Conservation (phyloP, 2,329 filamentous ascomycete species). For the Arthrobotrys sphaeroides region DNA sequence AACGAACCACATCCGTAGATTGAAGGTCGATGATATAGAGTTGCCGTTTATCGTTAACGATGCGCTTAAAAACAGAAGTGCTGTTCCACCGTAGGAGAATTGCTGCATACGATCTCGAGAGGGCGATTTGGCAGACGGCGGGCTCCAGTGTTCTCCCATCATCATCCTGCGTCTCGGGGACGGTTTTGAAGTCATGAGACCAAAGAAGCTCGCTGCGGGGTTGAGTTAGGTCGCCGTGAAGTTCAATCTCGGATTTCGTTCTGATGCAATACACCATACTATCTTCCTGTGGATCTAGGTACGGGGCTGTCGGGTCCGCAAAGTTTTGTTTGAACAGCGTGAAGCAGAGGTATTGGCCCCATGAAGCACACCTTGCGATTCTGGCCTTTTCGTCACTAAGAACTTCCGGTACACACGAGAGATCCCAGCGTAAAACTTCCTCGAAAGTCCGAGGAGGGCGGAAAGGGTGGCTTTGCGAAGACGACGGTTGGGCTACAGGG, state of each 20-base stretch:
- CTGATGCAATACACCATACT: conserved; percentile 56
- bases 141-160: conserved; percentile 41
- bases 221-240: neutral
- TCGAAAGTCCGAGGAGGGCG: conserved; percentile 14
- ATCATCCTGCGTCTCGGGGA: neutral
- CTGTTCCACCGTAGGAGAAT: conserved; percentile 57
- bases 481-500: neutral
- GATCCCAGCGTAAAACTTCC: conserved; percentile 55
- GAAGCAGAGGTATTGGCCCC: conserved; percentile 53
- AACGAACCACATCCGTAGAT: conserved; percentile 40
- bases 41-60: conserved; percentile 56
- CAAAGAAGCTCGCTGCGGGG: conserved; percentile 29
- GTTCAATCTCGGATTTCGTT: neutral
- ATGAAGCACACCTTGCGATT: conserved; percentile 55
- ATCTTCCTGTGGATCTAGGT: conserved; percentile 56
- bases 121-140: conserved; percentile 55
- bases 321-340: conserved; percentile 56
- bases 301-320: conserved; percentile 44
- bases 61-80: conserved; percentile 50
- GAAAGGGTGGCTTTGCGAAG: neutral
- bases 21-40: conserved; percentile 55
- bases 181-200: conserved; percentile 24
- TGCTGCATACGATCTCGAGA: conserved; percentile 54
- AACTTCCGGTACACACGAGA: conserved; percentile 55
- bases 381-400: conserved; percentile 54